Evolutionary conservation across 2,329 filamentous ascomycete species (phyloP).

Genomic region (Aaosphaeria pasadenensis): DNA sequence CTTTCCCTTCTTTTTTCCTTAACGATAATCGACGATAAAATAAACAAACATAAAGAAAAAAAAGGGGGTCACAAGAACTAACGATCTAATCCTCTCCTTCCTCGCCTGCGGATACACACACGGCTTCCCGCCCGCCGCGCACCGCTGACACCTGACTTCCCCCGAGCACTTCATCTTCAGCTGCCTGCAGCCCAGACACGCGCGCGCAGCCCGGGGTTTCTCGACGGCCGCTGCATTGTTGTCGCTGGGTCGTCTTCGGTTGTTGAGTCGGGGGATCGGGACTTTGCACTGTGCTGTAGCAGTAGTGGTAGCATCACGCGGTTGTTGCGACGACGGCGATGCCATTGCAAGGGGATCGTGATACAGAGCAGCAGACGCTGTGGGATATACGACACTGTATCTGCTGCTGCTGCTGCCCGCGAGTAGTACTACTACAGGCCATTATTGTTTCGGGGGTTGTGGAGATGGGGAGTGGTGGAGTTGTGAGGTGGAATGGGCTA

Average conservation of each 20-base stretch:
- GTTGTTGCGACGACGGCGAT: background rate
- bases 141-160: conserved; percentile 2
- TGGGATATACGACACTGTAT: background rate
- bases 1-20: too few relatives aligned
- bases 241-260: background rate
- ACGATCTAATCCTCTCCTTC: conserved; percentile 1
- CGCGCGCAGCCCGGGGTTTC: background rate
- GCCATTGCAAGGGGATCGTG: background rate
- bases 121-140: background rate
- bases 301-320: too few relatives aligned
- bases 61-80: background rate
- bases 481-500: background rate
- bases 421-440: too few relatives aligned
- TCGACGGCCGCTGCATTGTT: background rate
- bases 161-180: conserved; percentile 4
- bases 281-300: background rate
- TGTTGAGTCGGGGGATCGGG: background rate
- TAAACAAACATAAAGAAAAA: background rate
- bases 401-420: too few relatives aligned
- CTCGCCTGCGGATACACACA: conserved; percentile 1
- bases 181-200: conserved; percentile 1
- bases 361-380: background rate
- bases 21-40: too few relatives aligned
- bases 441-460: too few relatives aligned
- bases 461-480: background rate